Evolutionary conservation across 2,329 filamentous ascomycete genomes (phyloP), one percentile per base, ranked within the genome.

Genomic region (Pseudogymnoascus sp.): DNA sequence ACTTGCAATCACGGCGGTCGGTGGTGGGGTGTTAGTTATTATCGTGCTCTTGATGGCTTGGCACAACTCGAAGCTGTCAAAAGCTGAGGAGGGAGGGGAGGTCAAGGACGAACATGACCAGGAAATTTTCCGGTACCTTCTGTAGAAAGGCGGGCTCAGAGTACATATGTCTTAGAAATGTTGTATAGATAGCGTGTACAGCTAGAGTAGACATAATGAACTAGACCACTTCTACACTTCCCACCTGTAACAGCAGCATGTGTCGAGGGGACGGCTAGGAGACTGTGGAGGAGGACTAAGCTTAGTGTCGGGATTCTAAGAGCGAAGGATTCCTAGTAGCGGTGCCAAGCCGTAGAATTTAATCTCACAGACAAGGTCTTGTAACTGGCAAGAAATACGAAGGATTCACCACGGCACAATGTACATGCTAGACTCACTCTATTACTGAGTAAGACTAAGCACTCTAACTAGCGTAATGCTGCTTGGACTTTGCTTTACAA

Each of bases 1-100:
- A 10, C 66, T 78, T 11, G 73, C 67, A 1, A 69, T 74, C n/a
- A 68, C 69, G 7, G 61, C 60, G 8, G 61, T 67, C 3, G 54
- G 60, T 8, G 54, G 67, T 14, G 62, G 57, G 4, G 8, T 64
- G 29, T 47, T 60, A 29, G 36, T 60, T 63, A 60, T 60, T 62
- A 64, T 63, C 6, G 60, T 65, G 54, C 47, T 62, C 1, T 36
- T 64, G 12, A 62, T 65, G 18, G 47, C 36, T 18, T 59, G 16
- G 29, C 67, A 68, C 57, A 68, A 66, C 54, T 64, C 57, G 39
- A 65, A 63, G 5, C 11, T 57, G 69, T 68, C 0, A 71, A 57
- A 34, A 36, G 10, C 51, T 36, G 16, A 57, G 16, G 10, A 34
- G 16, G 29, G 6, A 14, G 51, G 16, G 16, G 51, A 57, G 11